Conservation (phyloP, 805 yeast species). For the Metahyphopichia silvanorum region DNA sequence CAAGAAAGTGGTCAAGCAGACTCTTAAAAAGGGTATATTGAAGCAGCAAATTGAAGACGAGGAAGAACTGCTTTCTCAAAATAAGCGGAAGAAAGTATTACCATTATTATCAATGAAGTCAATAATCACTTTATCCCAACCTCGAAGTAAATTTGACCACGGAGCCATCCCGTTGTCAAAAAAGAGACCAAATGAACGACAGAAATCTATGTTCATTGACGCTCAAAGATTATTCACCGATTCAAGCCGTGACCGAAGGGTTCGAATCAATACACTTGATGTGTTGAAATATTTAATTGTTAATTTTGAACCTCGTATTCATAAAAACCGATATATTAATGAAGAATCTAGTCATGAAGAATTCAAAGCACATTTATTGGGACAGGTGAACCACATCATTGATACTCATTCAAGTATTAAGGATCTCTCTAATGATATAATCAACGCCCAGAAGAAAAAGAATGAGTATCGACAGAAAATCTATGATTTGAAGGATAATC, state of each 20-base stretch:
- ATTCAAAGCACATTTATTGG: slow-evolving; percentile 25
- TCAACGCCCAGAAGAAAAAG: slow-evolving; percentile 27
- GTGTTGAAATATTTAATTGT: slow-evolving; percentile 31
- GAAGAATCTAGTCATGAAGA: slow-evolving; percentile 24
- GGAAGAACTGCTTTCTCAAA: too few species aligned
- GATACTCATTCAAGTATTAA: slow-evolving; percentile 34
- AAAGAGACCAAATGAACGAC: slow-evolving; percentile 17
- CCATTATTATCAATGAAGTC: slow-evolving; percentile 1
- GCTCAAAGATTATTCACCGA: slow-evolving; percentile 24
- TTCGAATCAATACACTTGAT: slow-evolving; percentile 31
- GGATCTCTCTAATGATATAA: slow-evolving; percentile 27
- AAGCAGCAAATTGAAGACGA: too few species aligned
- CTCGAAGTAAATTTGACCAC: background rate
- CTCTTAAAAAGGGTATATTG: too few species aligned
- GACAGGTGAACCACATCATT: slow-evolving; percentile 25
- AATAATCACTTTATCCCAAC: background rate
- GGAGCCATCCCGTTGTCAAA: slow-evolving; percentile 15
- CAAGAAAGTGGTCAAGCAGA: too few species aligned
- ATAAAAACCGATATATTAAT: slow-evolving; percentile 12
- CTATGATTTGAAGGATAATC: slow-evolving; percentile 25
- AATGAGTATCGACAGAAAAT: slow-evolving; percentile 27
- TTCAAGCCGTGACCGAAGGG: slow-evolving; percentile 18
- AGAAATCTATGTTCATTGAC: slow-evolving; percentile 26
- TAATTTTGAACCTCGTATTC: slow-evolving; percentile 20
- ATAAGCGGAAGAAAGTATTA: background rate